Percentiles rank a stretch among this genome's conserved stretches.
Conservation (phyloP, 1,139 yeast genomes). For the Yamadazyma spencermartinsiae region DNA sequence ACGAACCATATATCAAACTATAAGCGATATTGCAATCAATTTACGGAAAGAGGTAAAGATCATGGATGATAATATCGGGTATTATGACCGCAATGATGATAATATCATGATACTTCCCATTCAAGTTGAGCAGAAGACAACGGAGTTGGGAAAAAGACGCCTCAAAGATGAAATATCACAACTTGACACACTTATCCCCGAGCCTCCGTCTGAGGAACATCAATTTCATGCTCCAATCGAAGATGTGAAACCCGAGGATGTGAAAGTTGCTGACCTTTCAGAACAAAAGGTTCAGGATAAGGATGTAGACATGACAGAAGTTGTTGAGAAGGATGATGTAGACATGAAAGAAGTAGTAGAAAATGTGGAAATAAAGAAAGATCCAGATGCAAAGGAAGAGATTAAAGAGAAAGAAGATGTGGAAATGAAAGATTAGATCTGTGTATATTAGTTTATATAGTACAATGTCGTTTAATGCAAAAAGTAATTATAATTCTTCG, state of each 20-base stretch:
- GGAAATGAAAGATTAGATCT: slow-evolving; percentile 11
- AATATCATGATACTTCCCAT: slow-evolving; percentile 59
- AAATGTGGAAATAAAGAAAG: slow-evolving; percentile 1
- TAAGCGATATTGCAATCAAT: slow-evolving; percentile 46
- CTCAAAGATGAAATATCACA: slow-evolving; percentile 37
- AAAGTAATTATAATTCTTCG: slow-evolving; percentile 62
- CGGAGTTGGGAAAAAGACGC: slow-evolving; percentile 54
- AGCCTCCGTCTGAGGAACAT: slow-evolving; percentile 15
- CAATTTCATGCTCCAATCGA: slow-evolving; percentile 8
- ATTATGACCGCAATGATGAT: slow-evolving; percentile 43
- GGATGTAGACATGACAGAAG: slow-evolving; percentile 5
- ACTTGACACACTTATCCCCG: slow-evolving; percentile 24
- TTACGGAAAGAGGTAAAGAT: slow-evolving; percentile 57
- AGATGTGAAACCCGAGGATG: slow-evolving; percentile 3
- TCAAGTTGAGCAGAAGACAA: slow-evolving; percentile 61
- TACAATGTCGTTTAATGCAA: background rate
- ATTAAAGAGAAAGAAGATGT: slow-evolving; percentile 16
- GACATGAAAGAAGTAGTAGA: background rate
- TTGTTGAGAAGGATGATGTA: slow-evolving; percentile 4
- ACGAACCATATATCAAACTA: slow-evolving; percentile 31
- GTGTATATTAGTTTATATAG: slow-evolving; percentile 1
- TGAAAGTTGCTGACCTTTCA: too few species aligned
- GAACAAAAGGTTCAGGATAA: slow-evolving; percentile 4
- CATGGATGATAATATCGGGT: slow-evolving; percentile 59
- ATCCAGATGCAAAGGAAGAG: slow-evolving; percentile 9